Evolutionary conservation across 176 grass and related monocot genomes (phyloP).

Genomic region (Bolboschoenus planiculmis): DNA sequence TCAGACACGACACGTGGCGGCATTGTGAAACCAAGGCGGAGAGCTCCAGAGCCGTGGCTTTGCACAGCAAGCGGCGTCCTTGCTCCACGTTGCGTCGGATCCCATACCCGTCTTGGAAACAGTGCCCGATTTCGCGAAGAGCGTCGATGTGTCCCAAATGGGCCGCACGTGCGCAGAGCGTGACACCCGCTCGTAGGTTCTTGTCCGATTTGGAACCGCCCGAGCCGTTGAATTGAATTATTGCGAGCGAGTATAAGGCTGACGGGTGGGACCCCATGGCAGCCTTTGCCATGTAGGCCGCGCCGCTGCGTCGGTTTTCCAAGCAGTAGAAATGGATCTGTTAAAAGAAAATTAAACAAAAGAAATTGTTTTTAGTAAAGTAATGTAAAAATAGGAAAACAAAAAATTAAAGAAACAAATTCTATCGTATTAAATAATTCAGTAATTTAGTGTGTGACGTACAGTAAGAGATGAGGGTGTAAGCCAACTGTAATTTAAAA

Average conservation of each 20-base stretch:
- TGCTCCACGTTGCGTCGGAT: conserved; percentile 42
- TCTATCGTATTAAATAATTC: too few species aligned
- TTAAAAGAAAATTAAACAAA: background rate
- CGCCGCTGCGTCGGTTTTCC: conserved; percentile 47
- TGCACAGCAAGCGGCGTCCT: conserved; percentile 53
- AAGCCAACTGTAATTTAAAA: background rate
- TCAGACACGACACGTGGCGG: background rate
- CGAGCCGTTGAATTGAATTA: conserved; percentile 84
- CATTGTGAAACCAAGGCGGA: conserved; percentile 18
- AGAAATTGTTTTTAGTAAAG: background rate
- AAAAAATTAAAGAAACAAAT: background rate
- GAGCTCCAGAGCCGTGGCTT: conserved; percentile 62
- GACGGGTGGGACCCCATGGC: conserved; percentile 62
- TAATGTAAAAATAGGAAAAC: too few species aligned
- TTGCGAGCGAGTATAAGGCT: conserved; percentile 67
- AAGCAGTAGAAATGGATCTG: conserved; percentile 83
- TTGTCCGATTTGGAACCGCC: conserved; percentile 64
- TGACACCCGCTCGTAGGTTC: conserved; percentile 52
- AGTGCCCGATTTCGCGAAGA: conserved; percentile 81
- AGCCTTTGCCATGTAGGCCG: conserved; percentile 53
- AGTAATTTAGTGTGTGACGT: background rate
- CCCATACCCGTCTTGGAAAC: conserved; percentile 86
- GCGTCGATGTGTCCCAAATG: conserved; percentile 70
- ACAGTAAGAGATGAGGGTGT: background rate
- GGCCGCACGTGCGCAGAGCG: conserved; percentile 67